Evolutionary conservation across 2,329 filamentous ascomycete genomes (phyloP), one percentile per base, ranked within the genome.

Genomic region (Sporothrix luriei): DNA sequence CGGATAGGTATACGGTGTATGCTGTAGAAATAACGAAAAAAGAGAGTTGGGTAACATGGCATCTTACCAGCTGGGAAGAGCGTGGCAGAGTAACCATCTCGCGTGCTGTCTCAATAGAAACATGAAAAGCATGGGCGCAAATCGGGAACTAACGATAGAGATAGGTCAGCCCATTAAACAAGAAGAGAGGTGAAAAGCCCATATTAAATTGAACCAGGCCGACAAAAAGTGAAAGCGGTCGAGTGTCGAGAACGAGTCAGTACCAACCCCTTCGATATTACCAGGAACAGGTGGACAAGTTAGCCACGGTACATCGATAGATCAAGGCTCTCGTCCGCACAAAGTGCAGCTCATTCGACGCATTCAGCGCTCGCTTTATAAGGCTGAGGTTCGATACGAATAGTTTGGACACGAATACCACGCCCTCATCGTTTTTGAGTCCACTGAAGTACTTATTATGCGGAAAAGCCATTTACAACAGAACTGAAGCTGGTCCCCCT

Each of bases 1-100:
- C 4, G 54, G 54, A n/a, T n/a, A n/a, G n/a, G n/a, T n/a, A n/a
- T n/a, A n/a, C n/a, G n/a, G n/a, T n/a, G n/a, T n/a, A n/a, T n/a
- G n/a, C n/a, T n/a, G n/a, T n/a, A n/a, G 29, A 24, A 24, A n/a
- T 21, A 33, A 33, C 10, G 29, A 66, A 51, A 52, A 40, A 66
- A 33, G 49, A n/a, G n/a, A n/a, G 49, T 43, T 43, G 43, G 43
- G 61, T n/a, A n/a, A 43, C 33, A 9, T 33, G 7, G 24, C 21
- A 65, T 65, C 46, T 5, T 65, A 11, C 64, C 62, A 19, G 48
- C 48, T 66, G 64, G 62, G 64, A 43, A 52, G 62, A 38, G 29
- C 29, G 48, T 64, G 61, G 61, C 21, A 64, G 13, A 6, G 48
- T 49, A 3, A 43, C 40, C 40, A 33, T 33, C 33, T 43, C 40